Conservation (phyloP, 257 asterid species). For the Capsicum pubescens region DNA sequence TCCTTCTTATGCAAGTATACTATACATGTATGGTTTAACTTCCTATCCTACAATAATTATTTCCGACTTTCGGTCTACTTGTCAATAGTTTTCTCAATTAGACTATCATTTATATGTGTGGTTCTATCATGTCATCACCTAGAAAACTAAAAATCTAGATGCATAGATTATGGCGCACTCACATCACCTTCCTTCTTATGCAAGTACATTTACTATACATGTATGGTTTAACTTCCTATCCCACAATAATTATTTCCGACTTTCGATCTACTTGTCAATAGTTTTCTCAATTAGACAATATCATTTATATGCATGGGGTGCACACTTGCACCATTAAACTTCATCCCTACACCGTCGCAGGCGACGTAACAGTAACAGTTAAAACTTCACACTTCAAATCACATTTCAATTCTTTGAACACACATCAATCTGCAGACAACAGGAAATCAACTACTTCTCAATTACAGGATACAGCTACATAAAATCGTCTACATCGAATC, state of each 20-base stretch:
- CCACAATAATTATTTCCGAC: neutral
- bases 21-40: neutral
- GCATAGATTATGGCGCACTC: neutral
- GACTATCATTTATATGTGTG: neutral
- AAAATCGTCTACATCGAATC: neutral
- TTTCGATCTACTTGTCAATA: neutral
- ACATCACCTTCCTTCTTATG: neutral
- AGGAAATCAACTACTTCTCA: conserved; percentile 47
- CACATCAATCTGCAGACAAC: neutral
- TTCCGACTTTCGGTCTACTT: neutral
- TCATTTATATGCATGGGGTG: neutral
- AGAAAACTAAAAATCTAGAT: neutral
- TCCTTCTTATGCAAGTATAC: neutral
- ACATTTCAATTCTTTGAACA: neutral
- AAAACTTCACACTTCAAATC: neutral
- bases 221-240: neutral
- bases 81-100: neutral
- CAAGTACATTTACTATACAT: neutral
- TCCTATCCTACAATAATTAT: neutral
- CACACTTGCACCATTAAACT: conserved; percentile 1
- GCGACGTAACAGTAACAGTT: neutral
- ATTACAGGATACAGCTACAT: neutral
- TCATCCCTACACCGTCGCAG: neutral
- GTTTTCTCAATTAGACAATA: neutral
- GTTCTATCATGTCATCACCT: neutral